A percentile compares a stretch with the other conserved stretches of the same genome.
phyloP scores from a whole-genome alignment of 1,284 basidiomycete species.

The Sporisorium scitamineum region DNA sequence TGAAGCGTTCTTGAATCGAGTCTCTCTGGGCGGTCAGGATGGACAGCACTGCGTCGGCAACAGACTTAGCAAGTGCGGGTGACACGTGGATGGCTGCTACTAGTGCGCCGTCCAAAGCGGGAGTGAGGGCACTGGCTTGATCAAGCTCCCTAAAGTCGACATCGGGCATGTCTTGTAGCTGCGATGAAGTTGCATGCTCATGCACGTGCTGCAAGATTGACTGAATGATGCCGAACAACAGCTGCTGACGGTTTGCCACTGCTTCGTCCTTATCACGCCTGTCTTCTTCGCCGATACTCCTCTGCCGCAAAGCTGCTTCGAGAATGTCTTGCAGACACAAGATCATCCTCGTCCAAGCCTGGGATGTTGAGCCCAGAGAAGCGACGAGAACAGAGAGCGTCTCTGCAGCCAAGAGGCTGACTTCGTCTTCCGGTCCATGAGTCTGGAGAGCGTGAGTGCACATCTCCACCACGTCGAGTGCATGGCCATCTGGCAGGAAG shows the following conservation, averaged over 20 bases:
- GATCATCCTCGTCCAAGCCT: constrained; percentile 1
- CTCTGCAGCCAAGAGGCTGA: constrained; percentile 17
- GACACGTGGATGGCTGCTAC: constrained; percentile 30
- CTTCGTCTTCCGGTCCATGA: background rate
- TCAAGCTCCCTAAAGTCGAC: constrained; percentile 9
- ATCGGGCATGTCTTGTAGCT: background rate
- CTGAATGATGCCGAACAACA: constrained; percentile 20
- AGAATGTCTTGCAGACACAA: constrained; percentile 6
- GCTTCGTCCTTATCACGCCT: background rate
- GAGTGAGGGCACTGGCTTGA: background rate
- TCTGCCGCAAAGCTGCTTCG: background rate
- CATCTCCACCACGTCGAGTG: background rate
- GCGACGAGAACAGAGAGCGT: constrained; percentile 8
- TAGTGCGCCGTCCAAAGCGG: constrained; percentile 28
- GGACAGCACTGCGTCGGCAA: constrained; percentile 3
- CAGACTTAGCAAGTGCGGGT: constrained; percentile 14
- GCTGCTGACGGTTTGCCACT: background rate
- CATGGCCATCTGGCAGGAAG: constrained; percentile 16
- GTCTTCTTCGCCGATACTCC: background rate
- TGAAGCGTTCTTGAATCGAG: background rate
- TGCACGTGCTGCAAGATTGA: constrained; percentile 14
- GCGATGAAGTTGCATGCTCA: constrained; percentile 2
- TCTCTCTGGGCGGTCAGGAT: background rate
- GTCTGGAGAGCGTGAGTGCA: constrained; percentile 7
- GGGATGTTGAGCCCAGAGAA: background rate